These are phyloP conservation scores for Dovyalis caffra DNA, from an alignment of 345 rosid genomes.

Conservation along the genomic window DNA sequence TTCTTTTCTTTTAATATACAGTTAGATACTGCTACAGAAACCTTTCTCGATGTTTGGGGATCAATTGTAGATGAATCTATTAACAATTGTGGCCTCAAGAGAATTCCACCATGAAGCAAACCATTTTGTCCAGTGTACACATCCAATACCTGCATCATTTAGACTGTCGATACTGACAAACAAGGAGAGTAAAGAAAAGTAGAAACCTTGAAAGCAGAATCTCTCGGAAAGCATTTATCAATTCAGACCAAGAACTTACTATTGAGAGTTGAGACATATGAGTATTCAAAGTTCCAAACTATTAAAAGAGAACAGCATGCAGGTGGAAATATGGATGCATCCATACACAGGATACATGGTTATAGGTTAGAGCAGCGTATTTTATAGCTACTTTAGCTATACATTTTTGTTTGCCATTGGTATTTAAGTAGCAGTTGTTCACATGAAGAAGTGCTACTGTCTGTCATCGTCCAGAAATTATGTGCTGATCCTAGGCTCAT, in stretches of 20 bases:
- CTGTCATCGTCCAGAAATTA: background rate
- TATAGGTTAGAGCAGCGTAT: background rate
- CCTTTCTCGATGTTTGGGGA: constrained; percentile 78
- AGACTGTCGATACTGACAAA: constrained; percentile 11
- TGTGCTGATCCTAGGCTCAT: background rate
- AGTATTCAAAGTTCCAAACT: background rate
- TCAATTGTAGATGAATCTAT: constrained; percentile 93
- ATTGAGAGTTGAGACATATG: background rate
- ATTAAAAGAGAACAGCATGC: background rate
- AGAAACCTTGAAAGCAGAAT: background rate
- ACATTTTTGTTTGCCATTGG: background rate
- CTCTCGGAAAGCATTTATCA: background rate
- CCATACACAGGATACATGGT: background rate
- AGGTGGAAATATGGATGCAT: background rate
- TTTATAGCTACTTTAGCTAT: background rate
- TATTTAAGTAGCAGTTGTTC: background rate
- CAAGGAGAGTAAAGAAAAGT: background rate
- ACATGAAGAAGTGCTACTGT: background rate
- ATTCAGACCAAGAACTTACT: background rate
- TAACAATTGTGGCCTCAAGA: constrained; percentile 55
- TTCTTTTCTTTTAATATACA: constrained; percentile 50
- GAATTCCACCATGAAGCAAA: constrained; percentile 59
- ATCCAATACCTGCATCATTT: constrained; percentile 62
- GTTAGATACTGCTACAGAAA: constrained; percentile 56
- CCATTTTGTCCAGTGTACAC: constrained; percentile 80